A percentile compares a stretch with the other conserved stretches of the same genome.
Evolutionary conservation across 495 filamentous ascomycete species (phyloP).

Genomic region (Penicillium bialowiezense): DNA sequence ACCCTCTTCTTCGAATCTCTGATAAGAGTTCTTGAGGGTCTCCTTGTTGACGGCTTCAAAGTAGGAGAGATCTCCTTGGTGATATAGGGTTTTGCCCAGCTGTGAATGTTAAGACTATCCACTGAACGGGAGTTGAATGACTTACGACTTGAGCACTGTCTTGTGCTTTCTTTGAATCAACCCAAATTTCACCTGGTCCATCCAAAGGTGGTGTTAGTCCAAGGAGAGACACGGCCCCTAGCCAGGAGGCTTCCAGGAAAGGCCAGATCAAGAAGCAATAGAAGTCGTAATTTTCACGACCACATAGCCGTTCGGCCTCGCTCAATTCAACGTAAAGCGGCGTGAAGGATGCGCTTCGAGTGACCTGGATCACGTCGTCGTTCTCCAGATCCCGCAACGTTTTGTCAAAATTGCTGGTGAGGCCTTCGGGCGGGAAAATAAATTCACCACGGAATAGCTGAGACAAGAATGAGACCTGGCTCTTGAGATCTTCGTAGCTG

Average conservation of each 20-base stretch:
- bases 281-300: conserved; percentile 94
- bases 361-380: conserved; percentile 75
- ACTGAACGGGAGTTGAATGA: background rate
- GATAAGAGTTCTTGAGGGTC: conserved; percentile 87
- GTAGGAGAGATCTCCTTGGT: conserved; percentile 94
- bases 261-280: conserved; percentile 99
- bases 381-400: conserved; percentile 73
- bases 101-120: conserved; percentile 32
- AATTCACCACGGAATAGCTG: conserved; percentile 94
- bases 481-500: conserved; percentile 62
- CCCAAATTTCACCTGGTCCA: conserved; percentile 64
- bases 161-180: conserved; percentile 73
- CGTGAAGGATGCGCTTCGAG: conserved; percentile 50
- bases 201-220: conserved; percentile 73
- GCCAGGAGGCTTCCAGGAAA: conserved; percentile 90
- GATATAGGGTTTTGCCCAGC: conserved; percentile 95
- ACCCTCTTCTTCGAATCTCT: conserved; percentile 85
- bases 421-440: conserved; percentile 86
- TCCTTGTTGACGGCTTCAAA: conserved; percentile 99
- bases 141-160: conserved; percentile 78
- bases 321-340: conserved; percentile 71
- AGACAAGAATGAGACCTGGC: conserved; percentile 85
- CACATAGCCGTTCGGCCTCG: conserved; percentile 67
- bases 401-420: conserved; percentile 72
- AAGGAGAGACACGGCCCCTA: conserved; percentile 81